A percentile compares a stretch with the other conserved stretches of the same genome.
phyloP scores from a whole-genome alignment of 345 rosid species.

The Toxicodendron radicans region DNA sequence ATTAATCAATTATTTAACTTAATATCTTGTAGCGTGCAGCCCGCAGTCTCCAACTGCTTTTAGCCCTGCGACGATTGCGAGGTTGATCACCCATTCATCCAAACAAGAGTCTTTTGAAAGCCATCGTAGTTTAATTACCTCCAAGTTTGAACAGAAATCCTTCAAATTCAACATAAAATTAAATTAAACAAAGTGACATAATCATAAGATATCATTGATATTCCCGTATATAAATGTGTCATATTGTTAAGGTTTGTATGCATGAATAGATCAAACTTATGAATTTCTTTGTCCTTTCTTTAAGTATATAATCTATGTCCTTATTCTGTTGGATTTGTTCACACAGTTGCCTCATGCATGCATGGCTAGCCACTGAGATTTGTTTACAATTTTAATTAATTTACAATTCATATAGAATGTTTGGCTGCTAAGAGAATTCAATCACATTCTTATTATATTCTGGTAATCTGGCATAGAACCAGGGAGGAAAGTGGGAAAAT shows the following conservation, averaged over 20 bases:
- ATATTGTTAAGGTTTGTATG: too few relatives aligned
- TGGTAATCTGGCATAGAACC: too few relatives aligned
- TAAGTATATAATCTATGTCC: background rate
- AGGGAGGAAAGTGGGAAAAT: too few relatives aligned
- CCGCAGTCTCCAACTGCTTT: constrained; percentile 27
- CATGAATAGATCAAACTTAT: too few relatives aligned
- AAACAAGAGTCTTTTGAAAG: background rate
- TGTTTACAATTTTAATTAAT: too few relatives aligned
- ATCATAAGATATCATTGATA: too few relatives aligned
- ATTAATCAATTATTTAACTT: background rate
- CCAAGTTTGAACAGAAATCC: background rate
- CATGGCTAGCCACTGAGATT: too few relatives aligned
- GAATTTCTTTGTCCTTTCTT: background rate
- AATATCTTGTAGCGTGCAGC: background rate
- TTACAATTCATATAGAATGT: too few relatives aligned
- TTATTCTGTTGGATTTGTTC: background rate
- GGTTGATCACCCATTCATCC: constrained; percentile 30
- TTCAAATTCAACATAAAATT: constrained; percentile 13
- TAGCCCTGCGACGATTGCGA: background rate
- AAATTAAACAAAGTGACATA: too few relatives aligned
- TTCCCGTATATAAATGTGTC: too few relatives aligned
- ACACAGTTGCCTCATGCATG: background rate
- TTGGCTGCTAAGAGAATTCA: too few relatives aligned
- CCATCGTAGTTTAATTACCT: background rate
- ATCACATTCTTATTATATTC: too few relatives aligned